Conservation (phyloP, 2,329 filamentous ascomycete genomes). For the Podosphaera xanthii region DNA sequence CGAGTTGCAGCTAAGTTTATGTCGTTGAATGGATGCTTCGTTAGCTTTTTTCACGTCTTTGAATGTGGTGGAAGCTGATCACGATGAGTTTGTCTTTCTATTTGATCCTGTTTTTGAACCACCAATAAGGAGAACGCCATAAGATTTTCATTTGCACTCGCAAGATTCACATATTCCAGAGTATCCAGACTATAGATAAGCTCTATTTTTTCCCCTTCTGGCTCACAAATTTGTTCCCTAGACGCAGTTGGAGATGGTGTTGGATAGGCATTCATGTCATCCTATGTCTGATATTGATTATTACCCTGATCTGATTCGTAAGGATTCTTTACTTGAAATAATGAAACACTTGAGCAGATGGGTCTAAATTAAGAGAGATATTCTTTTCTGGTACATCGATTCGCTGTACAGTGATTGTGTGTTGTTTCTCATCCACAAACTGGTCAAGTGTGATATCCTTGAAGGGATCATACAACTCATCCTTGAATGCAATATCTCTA, state of each 20-base stretch:
- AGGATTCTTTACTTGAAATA: not conserved
- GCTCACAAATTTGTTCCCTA: not conserved
- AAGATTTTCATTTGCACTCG: too few relatives aligned
- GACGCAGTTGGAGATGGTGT: not conserved
- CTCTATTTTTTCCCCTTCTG: not conserved
- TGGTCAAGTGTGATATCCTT: not conserved
- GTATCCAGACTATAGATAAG: not conserved
- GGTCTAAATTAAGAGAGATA: not conserved
- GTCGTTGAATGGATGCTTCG: not conserved
- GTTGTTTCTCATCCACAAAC: not conserved
- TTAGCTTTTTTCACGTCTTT: not conserved
- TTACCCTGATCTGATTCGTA: not conserved
- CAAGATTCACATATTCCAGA: too few relatives aligned
- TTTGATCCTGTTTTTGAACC: too few relatives aligned
- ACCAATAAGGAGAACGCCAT: too few relatives aligned
- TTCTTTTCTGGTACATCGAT: not conserved
- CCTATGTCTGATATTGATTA: not conserved
- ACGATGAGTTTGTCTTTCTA: not conserved
- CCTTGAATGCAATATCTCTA: not conserved
- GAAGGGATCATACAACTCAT: not conserved
- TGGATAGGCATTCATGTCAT: not conserved
- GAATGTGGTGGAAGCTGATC: not conserved
- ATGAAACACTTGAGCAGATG: not conserved
- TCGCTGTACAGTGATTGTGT: not conserved
- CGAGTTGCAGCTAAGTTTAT: not conserved